Base-by-base conservation (phyloP, 1,139 yeast genomes). In the Meyerozyma elateridarum region DNA sequence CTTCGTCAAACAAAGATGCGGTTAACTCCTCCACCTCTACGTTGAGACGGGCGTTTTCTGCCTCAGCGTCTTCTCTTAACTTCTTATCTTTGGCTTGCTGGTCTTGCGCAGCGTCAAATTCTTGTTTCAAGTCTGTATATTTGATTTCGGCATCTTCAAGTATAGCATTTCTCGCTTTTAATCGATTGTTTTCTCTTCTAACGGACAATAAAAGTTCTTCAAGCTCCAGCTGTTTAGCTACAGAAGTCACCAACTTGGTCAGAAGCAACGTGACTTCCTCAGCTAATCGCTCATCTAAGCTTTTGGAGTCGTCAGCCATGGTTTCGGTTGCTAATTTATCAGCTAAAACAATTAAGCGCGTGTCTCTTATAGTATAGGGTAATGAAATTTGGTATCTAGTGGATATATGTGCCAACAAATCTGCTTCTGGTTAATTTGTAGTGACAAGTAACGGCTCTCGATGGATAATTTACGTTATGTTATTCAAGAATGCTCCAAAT, bases 11-110 rank as follows among this genome's bases (percentile, higher is more conserved):
- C 27, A 85, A 58, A 2, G 87, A 76, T 2, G 79, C 85, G 1
- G 87, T 74, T 34, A 85, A 61, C 28, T 85, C 94, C 51, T 83
- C 91, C 18, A 85, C 82, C 51, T 85, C 95, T 13, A 67, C 73
- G 37, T 78, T 71, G 29, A 85, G 56, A 40, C 73, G 70, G 31
- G 66, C 62, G 30, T 75, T 79, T 42, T 81, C 81, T 12, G 63
- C 59, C 40, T 80, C 84, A 1, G 84, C 78, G 3, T 56, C 66
- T n/a, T 48, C 54, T 33, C 72, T 67, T 28, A 60, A 60, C 30
- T 56, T 59, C 22, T 52, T 52, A 33, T 71, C 70, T 9, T 47
- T 45, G 11, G 45, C 51, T 4, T 63, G 39, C 20, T 49, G 51
- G 12, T 43, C 51, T 20, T 58, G 53, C 14, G 59, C 52, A n/a